Evolutionary conservation across 768 basidiomycete species (phyloP), one percentile per base, ranked within the genome.

Genomic region (Mycena floridula): DNA sequence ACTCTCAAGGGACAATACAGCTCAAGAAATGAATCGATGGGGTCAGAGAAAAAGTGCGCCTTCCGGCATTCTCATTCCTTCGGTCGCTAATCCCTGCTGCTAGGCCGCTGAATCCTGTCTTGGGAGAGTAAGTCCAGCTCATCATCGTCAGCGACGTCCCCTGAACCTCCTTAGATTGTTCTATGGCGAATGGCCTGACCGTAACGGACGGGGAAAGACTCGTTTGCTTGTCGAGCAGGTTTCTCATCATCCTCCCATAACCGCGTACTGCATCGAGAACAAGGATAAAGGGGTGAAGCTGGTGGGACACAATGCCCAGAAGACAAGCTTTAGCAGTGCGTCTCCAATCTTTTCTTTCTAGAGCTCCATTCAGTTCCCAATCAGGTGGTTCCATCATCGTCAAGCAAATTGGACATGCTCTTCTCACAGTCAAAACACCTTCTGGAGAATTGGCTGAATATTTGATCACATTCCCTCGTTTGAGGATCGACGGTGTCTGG

Each of bases 1-100:
- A 99, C 95, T 0, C 75, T 99, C 41, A 96, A 93, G 61, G 94
- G 91, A 12, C 93, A 96, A 58, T 93, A 93, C 61, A 97, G 89
- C 32, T 90, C 90, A 15, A 73, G 94, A 40, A 97, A 97, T 56
- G 93, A 96, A 67, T 83, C 84, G 50, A 85, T 92, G 81, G 95
- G 95, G 12, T 91, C 89, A 1, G 94, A 98, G 77, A 98, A 98
- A 74, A 98, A 98, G 89, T 89, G 50, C 39, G 80, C 68, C 26
- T n/a, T n/a, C n/a, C n/a, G n/a, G n/a, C n/a, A 25, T 44, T 43
- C 11, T 42, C 20, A 15, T 20, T 23, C 8, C 23, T 32, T 3
- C 13, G 23, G 4, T 41, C 16, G 6, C 24, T 39, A 21, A 39
- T 25, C 11, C 18, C 21, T 43, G 44, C 48, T 36, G 20, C 15